Conservation (phyloP, 2,329 filamentous ascomycete genomes). For the Pseudocercospora crystallina region DNA sequence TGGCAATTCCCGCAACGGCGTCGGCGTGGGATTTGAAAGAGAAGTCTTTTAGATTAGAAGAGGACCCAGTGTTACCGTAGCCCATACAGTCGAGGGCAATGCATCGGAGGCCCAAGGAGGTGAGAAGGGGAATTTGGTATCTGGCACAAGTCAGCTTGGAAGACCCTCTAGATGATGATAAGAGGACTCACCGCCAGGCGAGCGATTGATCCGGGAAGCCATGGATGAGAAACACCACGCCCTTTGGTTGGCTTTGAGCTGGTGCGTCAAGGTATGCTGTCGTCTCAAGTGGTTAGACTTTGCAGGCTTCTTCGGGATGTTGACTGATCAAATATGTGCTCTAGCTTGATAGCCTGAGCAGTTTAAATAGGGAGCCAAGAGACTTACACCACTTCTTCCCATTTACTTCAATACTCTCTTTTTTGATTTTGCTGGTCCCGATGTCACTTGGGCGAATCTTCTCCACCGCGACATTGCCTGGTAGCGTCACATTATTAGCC, state of each 20-base stretch:
- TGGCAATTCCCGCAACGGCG: slow-evolving; percentile 72
- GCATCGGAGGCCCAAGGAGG: slow-evolving; percentile 71
- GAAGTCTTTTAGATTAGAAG: slow-evolving; percentile 56
- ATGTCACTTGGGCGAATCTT: slow-evolving; percentile 14
- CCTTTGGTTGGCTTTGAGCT: slow-evolving; percentile 38
- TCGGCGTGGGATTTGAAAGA: slow-evolving; percentile 69
- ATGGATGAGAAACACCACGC: slow-evolving; percentile 62
- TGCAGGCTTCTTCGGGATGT: not conserved
- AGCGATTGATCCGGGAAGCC: slow-evolving; percentile 82
- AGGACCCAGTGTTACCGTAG: slow-evolving; percentile 66
- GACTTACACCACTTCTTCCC: slow-evolving; percentile 65
- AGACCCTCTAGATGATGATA: slow-evolving; percentile 63
- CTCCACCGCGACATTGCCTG: not conserved
- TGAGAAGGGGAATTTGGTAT: slow-evolving; percentile 77
- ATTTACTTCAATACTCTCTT: slow-evolving; percentile 58
- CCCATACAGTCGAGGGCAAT: slow-evolving; percentile 85
- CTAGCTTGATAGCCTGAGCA: not conserved
- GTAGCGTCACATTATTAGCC: slow-evolving; percentile 5
- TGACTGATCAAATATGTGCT: not conserved
- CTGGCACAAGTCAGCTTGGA: slow-evolving; percentile 64
- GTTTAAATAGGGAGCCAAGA: not conserved
- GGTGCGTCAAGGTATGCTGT: slow-evolving; percentile 16
- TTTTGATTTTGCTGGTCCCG: slow-evolving; percentile 3
- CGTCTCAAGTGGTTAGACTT: slow-evolving; percentile 12
- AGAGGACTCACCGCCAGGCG: slow-evolving; percentile 73